Evolutionary conservation across 1,139 yeast species (phyloP), one percentile per base, ranked within the genome.

Genomic region (Debaryomyces udenii): DNA sequence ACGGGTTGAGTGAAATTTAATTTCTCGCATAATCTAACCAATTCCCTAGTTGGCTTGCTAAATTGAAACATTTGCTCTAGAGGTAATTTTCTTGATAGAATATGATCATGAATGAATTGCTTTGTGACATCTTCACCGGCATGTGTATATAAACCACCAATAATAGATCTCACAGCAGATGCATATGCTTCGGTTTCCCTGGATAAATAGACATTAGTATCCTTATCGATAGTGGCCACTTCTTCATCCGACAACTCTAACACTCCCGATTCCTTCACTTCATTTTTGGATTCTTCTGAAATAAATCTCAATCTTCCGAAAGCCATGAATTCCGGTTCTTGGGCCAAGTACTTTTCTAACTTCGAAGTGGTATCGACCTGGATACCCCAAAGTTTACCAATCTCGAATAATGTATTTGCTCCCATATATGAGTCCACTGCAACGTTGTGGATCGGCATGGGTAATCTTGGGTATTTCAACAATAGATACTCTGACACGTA

Each of bases 371-470:
- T 65, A 59, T 90, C 97, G 26, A 76, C 73, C 63, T 88, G 93
- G 40, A 93, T 83, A 64, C 99, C 99, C 98, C 98, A 93, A 24
- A 68, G 57, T 54, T 70, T 74, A 23, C 91, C 96, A 30, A 90
- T 68, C 37, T 75, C 76, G 32, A 78, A 68, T 46, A 93, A 70
- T 0, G 90, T 74, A 13, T 72, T 74, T 31, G 79, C 76, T 2
- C 93, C 87, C 62, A 84, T 74, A 57, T 80, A 86, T 5, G 94
- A 74, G 51, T 85, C 83, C 5, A 86, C 80, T 1, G 94, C 90
- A 22, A 81, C 78, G 52, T 83, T 81, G 47, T 89, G 78, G 20
- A 91, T 83, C 9, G 81, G 76, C 52, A 85, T 77, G 23, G 99
- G 98, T 47, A 94, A 74, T 59, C 99, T 80, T 37, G 99, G 99